phyloP scores from a whole-genome alignment of 2,329 filamentous ascomycete species.

The Coleophoma eucalyptorum region DNA sequence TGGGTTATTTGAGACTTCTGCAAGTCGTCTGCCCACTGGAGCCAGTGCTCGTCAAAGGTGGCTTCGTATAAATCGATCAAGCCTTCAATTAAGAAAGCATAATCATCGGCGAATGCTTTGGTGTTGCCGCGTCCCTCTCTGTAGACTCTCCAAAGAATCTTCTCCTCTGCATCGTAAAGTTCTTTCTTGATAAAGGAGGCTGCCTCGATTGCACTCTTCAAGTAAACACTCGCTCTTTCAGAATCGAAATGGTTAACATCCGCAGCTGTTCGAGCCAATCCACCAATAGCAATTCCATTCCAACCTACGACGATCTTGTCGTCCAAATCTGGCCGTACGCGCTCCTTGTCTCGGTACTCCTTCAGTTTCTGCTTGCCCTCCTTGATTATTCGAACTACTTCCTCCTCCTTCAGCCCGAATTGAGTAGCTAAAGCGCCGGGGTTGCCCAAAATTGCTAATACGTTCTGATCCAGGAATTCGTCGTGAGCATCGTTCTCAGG shows the following conservation, averaged over 20 bases:
- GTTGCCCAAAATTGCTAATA: constrained; percentile 68
- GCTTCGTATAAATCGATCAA: constrained; percentile 81
- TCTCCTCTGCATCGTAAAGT: constrained; percentile 63
- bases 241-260: constrained; percentile 60
- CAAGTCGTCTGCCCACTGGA: constrained; percentile 77
- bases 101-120: constrained; percentile 86
- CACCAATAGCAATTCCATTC: constrained; percentile 85
- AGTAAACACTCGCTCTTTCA: constrained; percentile 55
- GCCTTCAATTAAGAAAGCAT: constrained; percentile 82
- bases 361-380: constrained; percentile 65
- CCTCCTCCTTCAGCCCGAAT: constrained; percentile 66
- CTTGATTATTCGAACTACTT: constrained; percentile 64
- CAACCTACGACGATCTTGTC: constrained; percentile 84
- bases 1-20: constrained; percentile 72
- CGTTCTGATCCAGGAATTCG: constrained; percentile 92
- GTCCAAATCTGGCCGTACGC: constrained; percentile 75
- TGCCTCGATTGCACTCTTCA: constrained; percentile 62
- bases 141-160: constrained; percentile 71
- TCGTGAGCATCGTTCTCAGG: constrained; percentile 83
- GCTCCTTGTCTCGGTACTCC: constrained; percentile 67
- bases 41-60: constrained; percentile 70
- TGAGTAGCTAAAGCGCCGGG: constrained; percentile 68
- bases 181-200: constrained; percentile 68
- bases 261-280: constrained; percentile 71
- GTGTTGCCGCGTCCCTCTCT: constrained; percentile 61